These are phyloP conservation scores for Selenicereus undatus DNA, from an alignment of 148 eudicot genomes.

Conservation along the genomic window DNA sequence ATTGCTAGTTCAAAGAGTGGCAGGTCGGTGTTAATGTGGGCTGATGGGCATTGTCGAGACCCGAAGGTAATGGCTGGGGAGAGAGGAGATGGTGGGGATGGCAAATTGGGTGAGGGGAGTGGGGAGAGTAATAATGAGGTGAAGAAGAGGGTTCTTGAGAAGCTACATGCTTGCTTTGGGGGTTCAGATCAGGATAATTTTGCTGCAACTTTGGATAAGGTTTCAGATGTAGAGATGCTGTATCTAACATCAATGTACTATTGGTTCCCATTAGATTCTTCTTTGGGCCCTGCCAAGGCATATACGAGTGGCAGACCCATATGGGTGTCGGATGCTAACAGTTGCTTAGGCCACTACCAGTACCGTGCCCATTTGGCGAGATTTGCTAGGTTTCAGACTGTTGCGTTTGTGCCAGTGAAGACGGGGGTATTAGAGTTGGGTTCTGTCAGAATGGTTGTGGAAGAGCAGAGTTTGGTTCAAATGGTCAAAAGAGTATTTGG, in stretches of 20 bases:
- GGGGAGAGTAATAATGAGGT: constrained; percentile 25
- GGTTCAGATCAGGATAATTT: constrained; percentile 61
- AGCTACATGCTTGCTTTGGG: constrained; percentile 65
- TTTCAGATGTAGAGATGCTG: constrained; percentile 84
- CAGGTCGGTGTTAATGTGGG: constrained; percentile 91
- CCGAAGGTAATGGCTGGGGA: constrained; percentile 28
- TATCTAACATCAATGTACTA: constrained; percentile 86
- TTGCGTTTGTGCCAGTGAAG: constrained; percentile 76
- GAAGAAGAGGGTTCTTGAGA: constrained; percentile 65
- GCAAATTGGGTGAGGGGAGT: constrained; percentile 30
- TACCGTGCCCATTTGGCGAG: constrained; percentile 66
- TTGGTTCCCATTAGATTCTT: constrained; percentile 67
- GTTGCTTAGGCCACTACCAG: constrained; percentile 66
- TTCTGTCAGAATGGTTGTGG: constrained; percentile 57
- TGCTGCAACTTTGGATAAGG: constrained; percentile 50
- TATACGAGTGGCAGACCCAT: constrained; percentile 65
- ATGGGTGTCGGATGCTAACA: constrained; percentile 63
- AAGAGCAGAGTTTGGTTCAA: constrained; percentile 59
- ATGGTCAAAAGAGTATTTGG: constrained; percentile 56
- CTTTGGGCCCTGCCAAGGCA: constrained; percentile 75
- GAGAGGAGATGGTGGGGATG: constrained; percentile 24
- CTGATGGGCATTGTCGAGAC: constrained; percentile 80
- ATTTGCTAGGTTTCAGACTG: constrained; percentile 56
- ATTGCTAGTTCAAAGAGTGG: constrained; percentile 77
- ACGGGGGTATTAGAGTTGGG: constrained; percentile 84